These are phyloP conservation scores for Kingdonia uniflora DNA, from an alignment of 164 flowering plant species.

Conservation along the genomic window DNA sequence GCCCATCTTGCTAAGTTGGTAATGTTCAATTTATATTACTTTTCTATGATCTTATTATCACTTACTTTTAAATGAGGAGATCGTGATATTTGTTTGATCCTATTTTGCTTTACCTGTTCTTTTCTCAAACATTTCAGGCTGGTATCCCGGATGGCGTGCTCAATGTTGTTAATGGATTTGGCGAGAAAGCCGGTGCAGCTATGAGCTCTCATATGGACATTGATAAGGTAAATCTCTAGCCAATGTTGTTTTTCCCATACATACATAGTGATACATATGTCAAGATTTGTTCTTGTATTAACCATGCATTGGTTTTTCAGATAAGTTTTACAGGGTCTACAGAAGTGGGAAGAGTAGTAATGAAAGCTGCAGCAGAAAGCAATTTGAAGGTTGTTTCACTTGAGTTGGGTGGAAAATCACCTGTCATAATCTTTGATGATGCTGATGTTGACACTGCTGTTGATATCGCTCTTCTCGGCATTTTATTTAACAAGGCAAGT, in stretches of 20 bases:
- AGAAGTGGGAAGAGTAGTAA: conserved; percentile 53
- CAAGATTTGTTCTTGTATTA: too few relatives aligned
- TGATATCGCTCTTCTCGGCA: conserved; percentile 43
- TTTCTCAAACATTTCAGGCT: too few relatives aligned
- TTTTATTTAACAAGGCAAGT: conserved; percentile 47
- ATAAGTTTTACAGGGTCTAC: conserved; percentile 82
- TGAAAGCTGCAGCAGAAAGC: conserved; percentile 73
- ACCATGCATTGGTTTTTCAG: conserved; percentile 19
- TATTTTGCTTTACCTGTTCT: too few relatives aligned
- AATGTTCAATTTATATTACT: too few relatives aligned
- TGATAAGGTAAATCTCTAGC: conserved; percentile 39
- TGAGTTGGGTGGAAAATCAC: conserved; percentile 89
- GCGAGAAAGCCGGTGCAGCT: conserved; percentile 76
- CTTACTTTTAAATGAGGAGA: too few relatives aligned
- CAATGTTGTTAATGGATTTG: conserved; percentile 70
- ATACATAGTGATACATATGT: too few relatives aligned
- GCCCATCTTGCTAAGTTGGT: conserved; percentile 80
- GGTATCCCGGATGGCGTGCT: conserved; percentile 90
- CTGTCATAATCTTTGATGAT: conserved; percentile 71
- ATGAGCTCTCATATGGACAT: conserved; percentile 78
- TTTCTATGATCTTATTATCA: too few relatives aligned
- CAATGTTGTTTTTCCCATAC: too few relatives aligned
- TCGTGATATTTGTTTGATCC: too few relatives aligned
- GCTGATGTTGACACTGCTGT: conserved; percentile 60
- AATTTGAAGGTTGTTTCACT: conserved; percentile 65